Evolutionary conservation across 345 rosid species (phyloP).

Genomic region (Arabidopsis suecica): DNA sequence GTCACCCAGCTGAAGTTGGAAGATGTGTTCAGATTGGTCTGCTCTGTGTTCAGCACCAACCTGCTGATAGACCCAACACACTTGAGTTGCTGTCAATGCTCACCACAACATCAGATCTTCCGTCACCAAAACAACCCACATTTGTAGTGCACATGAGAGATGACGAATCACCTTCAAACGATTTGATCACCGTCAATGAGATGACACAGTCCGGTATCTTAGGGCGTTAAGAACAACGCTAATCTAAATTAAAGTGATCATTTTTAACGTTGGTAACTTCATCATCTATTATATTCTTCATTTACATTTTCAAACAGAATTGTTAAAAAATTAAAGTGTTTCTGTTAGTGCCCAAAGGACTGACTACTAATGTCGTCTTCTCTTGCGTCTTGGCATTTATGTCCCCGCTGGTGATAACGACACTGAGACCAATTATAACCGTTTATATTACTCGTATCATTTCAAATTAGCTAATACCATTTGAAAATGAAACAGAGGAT

Average conservation of each 20-base stretch:
- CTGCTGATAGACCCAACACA: conserved; percentile 30
- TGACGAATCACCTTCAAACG: not conserved
- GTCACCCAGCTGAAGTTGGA: not conserved
- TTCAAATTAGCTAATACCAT: too few relatives aligned
- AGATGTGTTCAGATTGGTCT: conserved; percentile 38
- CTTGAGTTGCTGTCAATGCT: conserved; percentile 27
- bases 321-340: too few relatives aligned
- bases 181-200: not conserved
- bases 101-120: conserved; percentile 25
- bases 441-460: too few relatives aligned
- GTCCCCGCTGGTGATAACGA: too few relatives aligned
- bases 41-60: conserved; percentile 31
- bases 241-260: not conserved
- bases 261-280: too few relatives aligned
- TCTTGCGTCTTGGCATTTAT: too few relatives aligned
- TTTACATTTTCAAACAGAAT: not conserved
- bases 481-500: too few relatives aligned
- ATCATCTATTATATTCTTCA: not conserved
- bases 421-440: too few relatives aligned
- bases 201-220: conserved; percentile 20
- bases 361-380: too few relatives aligned
- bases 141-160: conserved; percentile 2
- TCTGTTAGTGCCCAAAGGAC: too few relatives aligned
- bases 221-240: conserved; percentile 13
- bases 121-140: conserved; percentile 14